Evolutionary conservation across 129 eudicot genomes (phyloP).

Genomic region (Lonicera japonica): DNA sequence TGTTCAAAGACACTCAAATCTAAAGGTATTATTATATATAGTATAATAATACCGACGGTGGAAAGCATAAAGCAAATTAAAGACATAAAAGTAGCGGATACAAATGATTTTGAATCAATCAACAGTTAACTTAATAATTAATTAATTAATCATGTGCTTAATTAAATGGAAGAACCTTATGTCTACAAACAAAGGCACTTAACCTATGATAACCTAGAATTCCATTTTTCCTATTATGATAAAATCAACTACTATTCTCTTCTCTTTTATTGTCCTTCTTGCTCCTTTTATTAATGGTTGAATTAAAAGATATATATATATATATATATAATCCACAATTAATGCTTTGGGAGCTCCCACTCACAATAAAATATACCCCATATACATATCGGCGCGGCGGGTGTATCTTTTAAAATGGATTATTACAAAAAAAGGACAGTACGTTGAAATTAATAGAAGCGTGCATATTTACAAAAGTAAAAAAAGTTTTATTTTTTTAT

Average conservation of each 20-base stretch:
- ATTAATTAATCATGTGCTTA: neutral
- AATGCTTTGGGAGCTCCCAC: neutral
- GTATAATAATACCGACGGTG: too few species aligned
- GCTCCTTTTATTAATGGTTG: neutral
- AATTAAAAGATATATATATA: too few species aligned
- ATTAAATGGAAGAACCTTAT: neutral
- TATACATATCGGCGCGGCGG: too few species aligned
- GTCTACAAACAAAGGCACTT: neutral
- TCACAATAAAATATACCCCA: neutral
- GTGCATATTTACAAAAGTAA: too few species aligned
- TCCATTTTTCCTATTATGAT: neutral
- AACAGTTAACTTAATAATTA: neutral
- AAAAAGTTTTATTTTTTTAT: too few species aligned
- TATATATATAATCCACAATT: too few species aligned
- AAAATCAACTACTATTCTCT: neutral
- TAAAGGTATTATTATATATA: too few species aligned
- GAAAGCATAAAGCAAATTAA: neutral
- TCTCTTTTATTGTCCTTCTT: neutral
- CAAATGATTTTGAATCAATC: neutral
- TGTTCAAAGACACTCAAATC: too few species aligned
- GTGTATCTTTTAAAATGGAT: too few species aligned
- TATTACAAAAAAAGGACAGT: too few species aligned
- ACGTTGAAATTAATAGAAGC: too few species aligned
- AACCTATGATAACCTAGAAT: neutral
- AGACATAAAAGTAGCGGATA: neutral